These are phyloP conservation scores for Cyclanthera cordifolia DNA, from an alignment of 306 rosid species.

Conservation along the genomic window DNA sequence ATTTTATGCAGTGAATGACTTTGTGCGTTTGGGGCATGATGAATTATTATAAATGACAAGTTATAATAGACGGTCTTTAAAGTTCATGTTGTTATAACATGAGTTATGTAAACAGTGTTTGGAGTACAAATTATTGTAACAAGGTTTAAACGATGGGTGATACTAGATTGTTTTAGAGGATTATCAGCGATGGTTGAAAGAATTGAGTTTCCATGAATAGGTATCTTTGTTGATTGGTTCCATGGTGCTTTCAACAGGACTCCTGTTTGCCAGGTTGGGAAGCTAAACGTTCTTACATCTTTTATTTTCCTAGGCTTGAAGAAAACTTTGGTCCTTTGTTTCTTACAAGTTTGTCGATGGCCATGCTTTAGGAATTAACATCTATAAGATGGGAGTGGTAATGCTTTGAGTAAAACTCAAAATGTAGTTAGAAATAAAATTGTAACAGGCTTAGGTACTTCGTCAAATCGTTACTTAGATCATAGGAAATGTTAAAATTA, in stretches of 20 bases:
- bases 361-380: neutral
- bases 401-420: neutral
- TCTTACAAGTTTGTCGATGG: neutral
- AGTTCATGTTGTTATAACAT: too few relatives aligned
- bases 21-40: too few relatives aligned
- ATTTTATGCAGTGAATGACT: slow-evolving; percentile 90
- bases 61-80: too few relatives aligned
- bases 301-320: neutral
- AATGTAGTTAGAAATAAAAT: neutral
- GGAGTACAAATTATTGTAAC: too few relatives aligned
- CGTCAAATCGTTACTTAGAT: neutral
- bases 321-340: neutral
- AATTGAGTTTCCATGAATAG: slow-evolving; percentile 54
- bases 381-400: neutral
- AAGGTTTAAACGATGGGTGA: too few relatives aligned
- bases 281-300: neutral
- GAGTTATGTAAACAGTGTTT: too few relatives aligned
- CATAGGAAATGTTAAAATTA: neutral
- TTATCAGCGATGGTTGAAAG: slow-evolving; percentile 41
- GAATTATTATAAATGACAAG: too few relatives aligned
- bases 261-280: slow-evolving; percentile 55
- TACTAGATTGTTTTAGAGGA: slow-evolving; percentile 38
- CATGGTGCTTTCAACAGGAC: slow-evolving; percentile 81
- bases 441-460: neutral
- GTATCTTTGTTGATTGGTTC: slow-evolving; percentile 95